A percentile compares a stretch with the other conserved stretches of the same genome.
Conservation (phyloP, 306 rosid genomes). For the barrel medic (Medicago truncatula) region MtrunA17r5.0-ANR NC_053049.1:31074501-31075000, state of each 20-base stretch:
- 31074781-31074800: neutral
- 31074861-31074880: neutral
- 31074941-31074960: constrained; percentile 6
- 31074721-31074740: neutral
- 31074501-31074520: constrained; percentile 20
- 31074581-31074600: no score
- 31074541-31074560: constrained; percentile 1
- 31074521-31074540: constrained; percentile 24
- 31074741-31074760: neutral
- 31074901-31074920: constrained; percentile 11
- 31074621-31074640: neutral
- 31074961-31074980: constrained; percentile 10
- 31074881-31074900: constrained; percentile 18
- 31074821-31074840: neutral
- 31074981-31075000: neutral
- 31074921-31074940: no score
- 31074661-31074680: neutral
- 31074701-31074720: neutral
- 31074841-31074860: constrained; percentile 14
- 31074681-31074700: neutral
- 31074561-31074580: neutral
- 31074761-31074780: neutral
- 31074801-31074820: neutral
- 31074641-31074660: neutral
- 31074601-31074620: no score